Percentiles rank a stretch among this genome's conserved stretches.
Conservation (phyloP, 23 red algal genomes). For the Gracilaria vermiculophylla region DNA sequence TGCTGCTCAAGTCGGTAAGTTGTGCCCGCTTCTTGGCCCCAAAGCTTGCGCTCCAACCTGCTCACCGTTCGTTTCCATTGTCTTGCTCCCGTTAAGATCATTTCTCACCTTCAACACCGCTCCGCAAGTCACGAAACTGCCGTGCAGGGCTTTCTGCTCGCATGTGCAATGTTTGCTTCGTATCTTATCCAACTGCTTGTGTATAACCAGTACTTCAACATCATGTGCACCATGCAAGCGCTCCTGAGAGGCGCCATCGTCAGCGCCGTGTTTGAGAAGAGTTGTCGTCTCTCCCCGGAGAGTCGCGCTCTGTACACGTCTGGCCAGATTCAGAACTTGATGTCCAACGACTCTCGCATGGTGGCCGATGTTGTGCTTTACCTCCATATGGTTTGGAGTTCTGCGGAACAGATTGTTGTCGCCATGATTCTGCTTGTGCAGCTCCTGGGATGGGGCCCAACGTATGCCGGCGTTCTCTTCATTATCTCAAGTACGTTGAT, state of each 20-base stretch:
- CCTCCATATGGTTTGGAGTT: constrained; percentile 72
- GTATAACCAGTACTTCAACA: constrained; percentile 81
- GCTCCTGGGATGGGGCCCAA: constrained; percentile 69
- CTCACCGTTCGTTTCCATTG: not conserved
- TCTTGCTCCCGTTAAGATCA: not conserved
- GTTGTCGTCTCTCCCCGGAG: constrained; percentile 63
- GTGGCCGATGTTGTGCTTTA: constrained; percentile 62
- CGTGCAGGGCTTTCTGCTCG: constrained; percentile 7
- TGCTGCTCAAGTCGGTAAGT: constrained; percentile 64
- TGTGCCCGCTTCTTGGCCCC: not conserved
- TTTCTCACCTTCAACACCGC: constrained; percentile 61
- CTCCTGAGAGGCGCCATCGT: constrained; percentile 44
- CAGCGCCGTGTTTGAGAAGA: constrained; percentile 65
- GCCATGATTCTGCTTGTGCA: constrained; percentile 70
- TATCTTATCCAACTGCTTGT: constrained; percentile 57
- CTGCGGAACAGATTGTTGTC: constrained; percentile 69
- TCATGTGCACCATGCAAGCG: constrained; percentile 42
- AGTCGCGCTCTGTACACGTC: constrained; percentile 60
- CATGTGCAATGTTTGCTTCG: constrained; percentile 44
- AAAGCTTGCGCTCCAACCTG: not conserved
- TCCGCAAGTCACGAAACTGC: not conserved
- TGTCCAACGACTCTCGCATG: constrained; percentile 75
- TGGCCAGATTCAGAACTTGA: constrained; percentile 78
- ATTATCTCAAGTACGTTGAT: constrained; percentile 52
- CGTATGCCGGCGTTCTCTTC: constrained; percentile 65